A percentile compares a stretch with the other conserved stretches of the same genome.
Evolutionary conservation across 768 basidiomycete genomes (phyloP).

Genomic region (Leccinum rimulosum): DNA sequence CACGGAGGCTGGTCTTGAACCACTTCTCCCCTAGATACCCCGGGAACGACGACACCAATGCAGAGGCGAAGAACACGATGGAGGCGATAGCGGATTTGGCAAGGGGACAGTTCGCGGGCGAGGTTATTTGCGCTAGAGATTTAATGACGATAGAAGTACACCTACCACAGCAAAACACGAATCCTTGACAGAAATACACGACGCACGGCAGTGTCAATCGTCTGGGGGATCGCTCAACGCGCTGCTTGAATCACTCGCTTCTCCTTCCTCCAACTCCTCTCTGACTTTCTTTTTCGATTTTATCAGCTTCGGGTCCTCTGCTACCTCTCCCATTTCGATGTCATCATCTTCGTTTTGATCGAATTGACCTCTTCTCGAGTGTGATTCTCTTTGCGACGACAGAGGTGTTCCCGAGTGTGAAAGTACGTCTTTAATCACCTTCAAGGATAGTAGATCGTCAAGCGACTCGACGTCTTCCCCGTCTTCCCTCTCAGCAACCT

Average conservation of each 20-base stretch:
- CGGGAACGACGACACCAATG: conserved; percentile 55
- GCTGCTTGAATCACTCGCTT: conserved; percentile 80
- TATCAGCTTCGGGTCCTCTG: conserved; percentile 59
- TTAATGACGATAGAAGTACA: conserved; percentile 67
- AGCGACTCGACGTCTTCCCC: conserved; percentile 37
- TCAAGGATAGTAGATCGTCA: conserved; percentile 25
- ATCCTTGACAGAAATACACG: conserved; percentile 1
- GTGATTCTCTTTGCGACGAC: conserved; percentile 25
- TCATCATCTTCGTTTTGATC: conserved; percentile 50
- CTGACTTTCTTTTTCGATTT: conserved; percentile 49
- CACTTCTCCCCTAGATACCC: conserved; percentile 85
- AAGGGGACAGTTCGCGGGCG: conserved; percentile 47
- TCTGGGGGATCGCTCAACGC: conserved; percentile 77
- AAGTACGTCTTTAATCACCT: conserved; percentile 33
- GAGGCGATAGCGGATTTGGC: conserved; percentile 59
- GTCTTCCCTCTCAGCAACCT: conserved; percentile 38
- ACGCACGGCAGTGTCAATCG: conserved; percentile 28
- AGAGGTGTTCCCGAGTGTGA: conserved; percentile 34
- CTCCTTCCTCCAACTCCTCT: conserved; percentile 84
- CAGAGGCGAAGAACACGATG: conserved; percentile 56
- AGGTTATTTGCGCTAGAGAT: conserved; percentile 70
- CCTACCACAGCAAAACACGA: conserved; percentile 27
- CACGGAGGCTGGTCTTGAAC: conserved; percentile 67
- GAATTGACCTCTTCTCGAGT: conserved; percentile 23
- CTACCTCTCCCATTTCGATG: conserved; percentile 91